These are phyloP conservation scores for Globisporangium orthogonon DNA, from an alignment of 352 stramenopile species.

Conservation along the genomic window DNA sequence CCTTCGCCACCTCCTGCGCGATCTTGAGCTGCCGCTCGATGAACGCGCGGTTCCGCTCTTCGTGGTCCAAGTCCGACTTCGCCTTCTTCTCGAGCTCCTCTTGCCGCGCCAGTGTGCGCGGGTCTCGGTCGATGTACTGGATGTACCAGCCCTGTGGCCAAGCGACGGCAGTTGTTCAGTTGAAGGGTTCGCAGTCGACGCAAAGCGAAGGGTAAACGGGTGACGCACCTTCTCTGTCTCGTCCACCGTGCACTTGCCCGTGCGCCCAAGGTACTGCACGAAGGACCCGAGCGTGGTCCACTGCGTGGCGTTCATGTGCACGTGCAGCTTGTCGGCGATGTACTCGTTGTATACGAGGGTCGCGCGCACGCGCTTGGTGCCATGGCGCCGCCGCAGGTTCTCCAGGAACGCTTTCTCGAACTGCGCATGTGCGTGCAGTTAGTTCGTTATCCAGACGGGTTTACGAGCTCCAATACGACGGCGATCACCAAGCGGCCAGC, in stretches of 20 bases:
- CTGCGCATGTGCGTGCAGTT: constrained; percentile 18
- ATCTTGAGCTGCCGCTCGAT: constrained; percentile 74
- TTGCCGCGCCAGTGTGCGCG: constrained; percentile 83
- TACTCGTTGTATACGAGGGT: constrained; percentile 99
- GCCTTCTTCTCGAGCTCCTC: constrained; percentile 85
- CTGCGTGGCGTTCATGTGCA: constrained; percentile 99
- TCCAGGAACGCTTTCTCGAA: constrained; percentile 97
- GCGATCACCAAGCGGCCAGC: not conserved
- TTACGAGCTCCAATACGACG: not conserved
- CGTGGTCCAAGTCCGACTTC: constrained; percentile 87
- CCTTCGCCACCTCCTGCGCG: constrained; percentile 26
- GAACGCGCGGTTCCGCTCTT: constrained; percentile 77
- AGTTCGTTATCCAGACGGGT: not conserved
- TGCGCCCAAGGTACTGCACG: constrained; percentile 98
- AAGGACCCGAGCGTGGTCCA: constrained; percentile 97
- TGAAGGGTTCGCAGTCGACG: no score
- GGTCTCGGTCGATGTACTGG: constrained; percentile 94
- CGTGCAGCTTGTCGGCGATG: constrained; percentile 98
- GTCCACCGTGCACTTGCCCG: constrained; percentile 95
- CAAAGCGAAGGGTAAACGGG: no score
- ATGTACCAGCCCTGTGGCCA: constrained; percentile 90
- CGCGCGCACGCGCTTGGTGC: constrained; percentile 94
- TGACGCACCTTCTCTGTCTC: constrained; percentile 91
- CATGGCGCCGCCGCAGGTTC: constrained; percentile 91
- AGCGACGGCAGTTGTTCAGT: no score